Evolutionary conservation across 805 yeast genomes (phyloP), one percentile per base, ranked within the genome.

Genomic region (Sugiyamaella smithiae): DNA sequence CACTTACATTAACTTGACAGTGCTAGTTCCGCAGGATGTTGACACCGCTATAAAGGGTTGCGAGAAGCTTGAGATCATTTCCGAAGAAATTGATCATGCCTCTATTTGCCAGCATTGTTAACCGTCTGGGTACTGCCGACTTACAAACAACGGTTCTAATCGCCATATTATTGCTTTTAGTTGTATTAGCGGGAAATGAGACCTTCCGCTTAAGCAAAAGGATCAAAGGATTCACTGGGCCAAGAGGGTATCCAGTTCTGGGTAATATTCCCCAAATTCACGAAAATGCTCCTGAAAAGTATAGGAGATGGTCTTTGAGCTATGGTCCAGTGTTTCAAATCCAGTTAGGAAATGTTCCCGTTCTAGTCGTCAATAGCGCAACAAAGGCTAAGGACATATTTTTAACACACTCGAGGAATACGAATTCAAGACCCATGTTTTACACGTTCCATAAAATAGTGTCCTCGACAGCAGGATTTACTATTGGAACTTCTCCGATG

Each of bases 381-480:
- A 75, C 73, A 5, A 76, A 82, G 6, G 78, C 80, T 2, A 61
- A 65, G 32, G 68, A 69, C 23, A 64, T 85, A 5, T 82, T 85
- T 82, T 62, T 75, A 24, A 63, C 62, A 19, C 70, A 72, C 54
- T 67, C 80, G 2, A 62, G 69, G 29, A 76, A 81, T 2, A 76
- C 78, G 51, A 82, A 79, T 57, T 84, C 90, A 2, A 68, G 93
- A 40, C 93, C 93, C 0, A 66, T 72, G 29, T 68, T 76, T 48
- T 77, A 77, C 62, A 83, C 89, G 1, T 85, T 86, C 66, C 93
- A 86, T 65, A 68, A 72, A 20, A 70, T 84, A 23, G 62, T 64
- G 70, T 84, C 35, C 74, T 85, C 58, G 32, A 68, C 55, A 35
- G 70, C 54, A 53, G 72, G 74, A 2, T 68, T 70, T 45, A 70